These are phyloP conservation scores for Colletotrichum sp. DNA, from an alignment of 2,329 filamentous ascomycete genomes.

Conservation along the genomic window DNA sequence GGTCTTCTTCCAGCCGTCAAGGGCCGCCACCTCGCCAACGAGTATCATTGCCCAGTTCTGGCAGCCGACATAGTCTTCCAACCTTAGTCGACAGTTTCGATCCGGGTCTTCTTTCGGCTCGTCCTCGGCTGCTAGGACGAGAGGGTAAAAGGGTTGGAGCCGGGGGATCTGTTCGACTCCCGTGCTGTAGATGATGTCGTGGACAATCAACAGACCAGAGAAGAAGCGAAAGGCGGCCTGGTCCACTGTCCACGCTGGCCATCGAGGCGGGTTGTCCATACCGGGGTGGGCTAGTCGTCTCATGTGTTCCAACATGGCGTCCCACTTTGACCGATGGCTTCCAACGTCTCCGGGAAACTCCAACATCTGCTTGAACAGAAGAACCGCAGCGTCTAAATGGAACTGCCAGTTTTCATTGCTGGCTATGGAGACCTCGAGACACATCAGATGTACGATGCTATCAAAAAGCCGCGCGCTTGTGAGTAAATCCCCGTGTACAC, in stretches of 20 bases:
- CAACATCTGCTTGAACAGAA: constrained; percentile 52
- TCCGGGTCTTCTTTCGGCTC: neutral
- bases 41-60: constrained; percentile 61
- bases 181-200: constrained; percentile 54
- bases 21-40: constrained; percentile 55
- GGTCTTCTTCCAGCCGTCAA: constrained; percentile 61
- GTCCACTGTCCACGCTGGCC: constrained; percentile 40
- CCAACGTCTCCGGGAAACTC: constrained; percentile 30
- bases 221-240: constrained; percentile 53
- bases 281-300: neutral
- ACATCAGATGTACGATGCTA: constrained; percentile 56
- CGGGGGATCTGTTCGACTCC: constrained; percentile 45
- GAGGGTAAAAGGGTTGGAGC: constrained; percentile 29
- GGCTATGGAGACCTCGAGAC: constrained; percentile 53
- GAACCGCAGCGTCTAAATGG: constrained; percentile 53
- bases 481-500: constrained; percentile 30
- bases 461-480: constrained; percentile 48
- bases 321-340: neutral
- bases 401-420: constrained; percentile 53
- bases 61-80: constrained; percentile 38
- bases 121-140: neutral
- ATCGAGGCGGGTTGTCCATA: neutral
- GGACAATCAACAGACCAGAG: constrained; percentile 48
- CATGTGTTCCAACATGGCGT: neutral
- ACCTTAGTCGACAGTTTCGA: constrained; percentile 36